Base-by-base conservation (phyloP, 2,329 filamentous ascomycete genomes). In the Venturia pyrina region DNA sequence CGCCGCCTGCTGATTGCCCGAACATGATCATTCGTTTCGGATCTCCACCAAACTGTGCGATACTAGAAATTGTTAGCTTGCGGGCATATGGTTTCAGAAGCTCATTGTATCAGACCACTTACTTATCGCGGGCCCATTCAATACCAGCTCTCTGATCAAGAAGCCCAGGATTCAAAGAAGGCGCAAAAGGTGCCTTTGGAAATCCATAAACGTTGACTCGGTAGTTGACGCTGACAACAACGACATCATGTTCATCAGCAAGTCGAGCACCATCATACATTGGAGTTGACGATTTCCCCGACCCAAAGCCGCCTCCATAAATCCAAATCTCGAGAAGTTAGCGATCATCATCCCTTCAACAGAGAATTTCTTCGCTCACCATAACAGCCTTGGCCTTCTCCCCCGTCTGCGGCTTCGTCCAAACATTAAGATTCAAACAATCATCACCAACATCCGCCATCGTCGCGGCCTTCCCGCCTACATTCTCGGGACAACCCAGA, bases 251-350 rank as follows among this genome's bases (percentile, higher is more conserved):
- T 28, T 67, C 63, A 32, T 57, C 66, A 13, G 66, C 66, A 19
- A 67, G 56, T 3, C 62, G 41, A 24, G 66, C 63, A 37, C 66
- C 66, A 37, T 66, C 46, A 37, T 68, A 68, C 3, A 43, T 10
- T 6, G 53, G 62, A 2, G 43, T 40, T 1, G 32, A 34, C 8
- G 59, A 41, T 40, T 65, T 64, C 19, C 62, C 66, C 5, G 32
- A 53, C 1, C 28, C 37, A 40, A 67, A 67, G 1, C 48, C 66
- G 15, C 66, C 66, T 17, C 66, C 66, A 63, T 62, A 63, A 43
- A 67, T 67, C 65, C 65, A 67, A 21, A 67, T 56, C 76, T 66
- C 11, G 81, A 0, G 81, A 53, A 10, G n/a, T 53, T 19, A 75
- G 41, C 37, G 7, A 8, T 79, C 74, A 19, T 78, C 70, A 10